These are phyloP conservation scores for Penicillium sp. DNA, from an alignment of 2,329 filamentous ascomycete species.

Conservation along the genomic window DNA sequence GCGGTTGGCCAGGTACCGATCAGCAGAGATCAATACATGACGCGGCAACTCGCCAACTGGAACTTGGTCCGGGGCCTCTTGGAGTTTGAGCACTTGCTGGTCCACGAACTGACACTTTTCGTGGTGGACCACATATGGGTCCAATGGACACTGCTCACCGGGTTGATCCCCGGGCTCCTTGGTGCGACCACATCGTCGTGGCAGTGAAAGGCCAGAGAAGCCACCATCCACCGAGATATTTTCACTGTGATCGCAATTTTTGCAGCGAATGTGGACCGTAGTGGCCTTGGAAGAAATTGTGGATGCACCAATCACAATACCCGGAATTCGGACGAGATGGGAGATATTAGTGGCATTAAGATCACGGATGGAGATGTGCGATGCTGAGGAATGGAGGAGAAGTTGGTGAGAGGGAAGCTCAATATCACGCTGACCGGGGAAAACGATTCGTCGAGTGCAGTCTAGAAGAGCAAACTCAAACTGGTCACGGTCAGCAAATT, in stretches of 20 bases:
- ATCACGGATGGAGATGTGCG: conserved; percentile 90
- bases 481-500: conserved; percentile 51
- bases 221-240: conserved; percentile 77
- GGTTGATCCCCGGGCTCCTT: conserved; percentile 66
- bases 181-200: conserved; percentile 72
- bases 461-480: conserved; percentile 89
- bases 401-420: conserved; percentile 90
- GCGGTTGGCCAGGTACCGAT: conserved; percentile 91
- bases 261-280: conserved; percentile 81
- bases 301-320: conserved; percentile 95
- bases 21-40: conserved; percentile 94
- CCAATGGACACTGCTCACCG: conserved; percentile 79
- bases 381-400: conserved; percentile 87
- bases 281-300: conserved; percentile 97
- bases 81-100: conserved; percentile 96
- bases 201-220: conserved; percentile 84
- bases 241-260: conserved; percentile 76
- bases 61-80: conserved; percentile 96
- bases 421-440: conserved; percentile 70
- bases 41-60: conserved; percentile 94
- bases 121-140: conserved; percentile 94
- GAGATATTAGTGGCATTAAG: conserved; percentile 92
- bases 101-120: conserved; percentile 95
- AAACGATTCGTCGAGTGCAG: conserved; percentile 92
- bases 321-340: conserved; percentile 92